These are phyloP conservation scores for Arabidopsis hybrid DNA, from an alignment of 441 rosid genomes.

Conservation along the genomic window DNA sequence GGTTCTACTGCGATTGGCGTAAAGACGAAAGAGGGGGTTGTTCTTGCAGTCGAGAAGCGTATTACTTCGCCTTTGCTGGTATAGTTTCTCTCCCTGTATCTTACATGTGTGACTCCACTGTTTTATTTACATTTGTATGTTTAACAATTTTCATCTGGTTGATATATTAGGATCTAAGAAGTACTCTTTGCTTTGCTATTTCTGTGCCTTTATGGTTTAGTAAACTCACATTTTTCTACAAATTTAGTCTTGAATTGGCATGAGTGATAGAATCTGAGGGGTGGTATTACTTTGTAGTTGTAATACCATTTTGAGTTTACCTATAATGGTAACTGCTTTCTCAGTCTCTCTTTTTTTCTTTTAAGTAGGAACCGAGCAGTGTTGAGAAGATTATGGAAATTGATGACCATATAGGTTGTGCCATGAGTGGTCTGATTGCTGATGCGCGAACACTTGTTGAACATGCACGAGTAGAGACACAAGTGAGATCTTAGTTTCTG, in stretches of 20 bases:
- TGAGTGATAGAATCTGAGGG: constrained; percentile 4
- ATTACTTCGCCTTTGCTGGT: constrained; percentile 95
- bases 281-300: background rate
- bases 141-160: background rate
- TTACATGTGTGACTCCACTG: background rate
- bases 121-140: background rate
- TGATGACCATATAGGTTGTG: constrained; percentile 97
- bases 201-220: background rate
- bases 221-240: background rate
- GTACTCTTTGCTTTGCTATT: background rate
- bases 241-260: background rate
- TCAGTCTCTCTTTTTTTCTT: constrained; percentile 6
- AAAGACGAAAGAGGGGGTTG: constrained; percentile 97
- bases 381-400: constrained; percentile 99
- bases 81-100: background rate
- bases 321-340: background rate
- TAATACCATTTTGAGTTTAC: background rate
- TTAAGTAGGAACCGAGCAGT: constrained; percentile 89
- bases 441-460: constrained; percentile 99
- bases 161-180: background rate
- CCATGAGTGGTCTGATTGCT: constrained; percentile 98
- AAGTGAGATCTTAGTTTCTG: constrained; percentile 52
- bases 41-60: constrained; percentile 98
- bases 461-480: constrained; percentile 99
- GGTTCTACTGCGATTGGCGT: constrained; percentile 99